A percentile compares a stretch with the other conserved stretches of the same genome.
Evolutionary conservation across 768 basidiomycete species (phyloP).

Genomic region (Gyrodon lividus): DNA sequence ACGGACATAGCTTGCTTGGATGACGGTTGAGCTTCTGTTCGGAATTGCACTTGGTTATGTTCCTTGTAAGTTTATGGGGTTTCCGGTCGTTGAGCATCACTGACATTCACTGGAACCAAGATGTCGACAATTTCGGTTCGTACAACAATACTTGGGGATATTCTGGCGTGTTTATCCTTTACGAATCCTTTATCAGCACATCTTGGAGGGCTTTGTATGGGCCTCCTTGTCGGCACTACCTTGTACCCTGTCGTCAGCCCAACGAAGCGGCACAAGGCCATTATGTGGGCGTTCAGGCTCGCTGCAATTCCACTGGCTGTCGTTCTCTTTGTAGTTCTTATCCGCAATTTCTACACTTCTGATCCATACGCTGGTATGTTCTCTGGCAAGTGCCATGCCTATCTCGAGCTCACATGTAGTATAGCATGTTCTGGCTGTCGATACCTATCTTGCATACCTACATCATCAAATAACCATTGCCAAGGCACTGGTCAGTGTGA

Average conservation of each 20-base stretch:
- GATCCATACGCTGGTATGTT: conserved; percentile 78
- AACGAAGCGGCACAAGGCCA: conserved; percentile 66
- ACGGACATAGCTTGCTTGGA: conserved; percentile 63
- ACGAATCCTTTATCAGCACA: conserved; percentile 57
- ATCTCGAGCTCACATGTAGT: not conserved
- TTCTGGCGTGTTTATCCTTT: not conserved
- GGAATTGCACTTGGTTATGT: conserved; percentile 85
- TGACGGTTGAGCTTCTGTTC: conserved; percentile 83
- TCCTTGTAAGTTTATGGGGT: conserved; percentile 55
- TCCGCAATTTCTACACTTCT: conserved; percentile 86
- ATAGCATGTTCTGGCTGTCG: conserved; percentile 84
- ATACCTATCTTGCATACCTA: conserved; percentile 89
- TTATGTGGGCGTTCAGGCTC: conserved; percentile 73
- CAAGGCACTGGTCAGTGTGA: conserved; percentile 40
- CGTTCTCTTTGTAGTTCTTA: conserved; percentile 78
- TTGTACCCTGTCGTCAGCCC: conserved; percentile 89
- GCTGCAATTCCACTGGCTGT: conserved; percentile 73
- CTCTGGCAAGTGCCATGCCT: not conserved
- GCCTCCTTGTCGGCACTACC: conserved; percentile 75
- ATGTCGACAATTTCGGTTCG: conserved; percentile 88
- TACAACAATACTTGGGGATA: conserved; percentile 3
- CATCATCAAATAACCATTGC: conserved; percentile 66
- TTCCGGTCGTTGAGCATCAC: not conserved
- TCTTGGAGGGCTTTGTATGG: conserved; percentile 84
- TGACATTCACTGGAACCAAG: conserved; percentile 36